phyloP scores from a whole-genome alignment of 139 green algal genomes.

The Trebouxia sp. region DNA sequence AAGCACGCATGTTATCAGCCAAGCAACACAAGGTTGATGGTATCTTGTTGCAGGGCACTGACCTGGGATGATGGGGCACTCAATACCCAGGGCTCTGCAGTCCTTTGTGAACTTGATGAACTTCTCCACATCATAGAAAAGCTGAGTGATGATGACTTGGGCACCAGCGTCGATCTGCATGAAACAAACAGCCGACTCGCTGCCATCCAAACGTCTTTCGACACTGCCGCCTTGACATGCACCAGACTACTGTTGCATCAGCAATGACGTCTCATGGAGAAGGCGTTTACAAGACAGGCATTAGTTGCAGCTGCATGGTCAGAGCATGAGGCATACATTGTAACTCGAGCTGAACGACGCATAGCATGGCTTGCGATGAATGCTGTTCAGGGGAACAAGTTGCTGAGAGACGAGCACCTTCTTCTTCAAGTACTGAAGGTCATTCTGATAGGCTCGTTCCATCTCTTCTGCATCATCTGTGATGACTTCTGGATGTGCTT shows the following conservation, averaged over 20 bases:
- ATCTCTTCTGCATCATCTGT: conserved; percentile 76
- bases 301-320: no score
- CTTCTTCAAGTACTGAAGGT: conserved; percentile 93
- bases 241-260: neutral
- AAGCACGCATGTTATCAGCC: no score
- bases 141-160: conserved; percentile 94
- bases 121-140: conserved; percentile 93
- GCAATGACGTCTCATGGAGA: no score
- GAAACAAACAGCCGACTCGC: no score
- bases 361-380: no score
- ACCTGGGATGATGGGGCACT: conserved; percentile 88
- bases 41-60: neutral
- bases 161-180: conserved; percentile 85
- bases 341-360: no score
- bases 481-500: conserved; percentile 95
- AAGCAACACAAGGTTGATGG: no score
- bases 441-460: conserved; percentile 82
- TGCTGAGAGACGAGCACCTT: conserved; percentile 61
- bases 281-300: no score
- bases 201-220: no score
- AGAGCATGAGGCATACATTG: no score
- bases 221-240: no score
- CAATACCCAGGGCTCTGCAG: conserved; percentile 82
- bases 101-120: conserved; percentile 87
- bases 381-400: no score